Evolutionary conservation across 306 rosid genomes (phyloP), one percentile per base, ranked within the genome.

Genomic region (Hippophae rhamnoides): DNA sequence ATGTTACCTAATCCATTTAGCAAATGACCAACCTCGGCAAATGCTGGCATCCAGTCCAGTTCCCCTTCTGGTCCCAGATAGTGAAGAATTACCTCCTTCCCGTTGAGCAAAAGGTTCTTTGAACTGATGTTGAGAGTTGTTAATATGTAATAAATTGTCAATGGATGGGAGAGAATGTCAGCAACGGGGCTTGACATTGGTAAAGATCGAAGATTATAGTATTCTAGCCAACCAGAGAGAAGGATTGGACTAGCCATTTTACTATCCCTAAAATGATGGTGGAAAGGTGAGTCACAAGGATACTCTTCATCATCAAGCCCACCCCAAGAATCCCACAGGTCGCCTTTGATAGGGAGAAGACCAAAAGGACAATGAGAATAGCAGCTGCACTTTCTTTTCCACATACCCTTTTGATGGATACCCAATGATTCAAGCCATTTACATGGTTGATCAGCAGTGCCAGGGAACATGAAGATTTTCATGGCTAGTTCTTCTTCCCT

Each of bases 41-140:
- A 78, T 58, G 86, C 76, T 10, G 82, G 76, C 80, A 84, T 69
- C 89, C 89, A 84, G 65, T 83, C 89, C 73, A 83, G 71, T 74
- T 83, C 89, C 0, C 82, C 86, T 71, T 84, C 82, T 57, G 84
- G 86, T 13, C 84, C 89, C 8, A 84, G 77, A 62, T 75, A 80
- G 77, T 84, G 89, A 62, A 83, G 57, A 65, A 84, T 68, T 60
- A 75, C 84, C 61, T 80, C 86, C 63, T 80, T 80, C 45, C 89
- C 82, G 67, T 84, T 75, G 67, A 74, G 63, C 44, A 80, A 57
- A 38, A 77, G 75, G 76, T 80, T 84, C 80, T 84, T 84, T 38
- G 86, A 77, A 52, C 78, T 67, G 61, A 80, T 70, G 69, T 74
- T 72, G 43, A 80, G 80, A n/a, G 84, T 75, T 5, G 86, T 83